A percentile compares a stretch with the other conserved stretches of the same genome.
phyloP scores from a whole-genome alignment of 257 asterid genomes.

The Vinca minor region DNA sequence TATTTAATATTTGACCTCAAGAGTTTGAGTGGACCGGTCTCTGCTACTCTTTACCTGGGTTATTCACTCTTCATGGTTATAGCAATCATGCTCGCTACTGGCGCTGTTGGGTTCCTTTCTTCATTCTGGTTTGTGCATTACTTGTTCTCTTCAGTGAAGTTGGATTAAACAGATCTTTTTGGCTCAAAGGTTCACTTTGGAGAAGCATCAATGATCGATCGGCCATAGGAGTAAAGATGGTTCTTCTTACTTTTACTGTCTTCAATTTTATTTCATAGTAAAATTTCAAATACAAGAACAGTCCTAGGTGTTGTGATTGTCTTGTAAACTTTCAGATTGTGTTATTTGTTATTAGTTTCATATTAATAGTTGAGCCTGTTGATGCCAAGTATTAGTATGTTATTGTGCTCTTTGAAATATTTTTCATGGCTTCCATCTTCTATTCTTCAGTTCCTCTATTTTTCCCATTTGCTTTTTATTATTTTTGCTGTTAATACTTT shows the following conservation, averaged over 20 bases:
- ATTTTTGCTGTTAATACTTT: background rate
- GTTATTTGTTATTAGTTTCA: background rate
- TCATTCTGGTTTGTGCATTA: slow-evolving; percentile 89
- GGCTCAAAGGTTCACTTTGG: slow-evolving; percentile 6
- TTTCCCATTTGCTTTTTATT: background rate
- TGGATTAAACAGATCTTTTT: slow-evolving; percentile 36
- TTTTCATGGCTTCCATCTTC: background rate
- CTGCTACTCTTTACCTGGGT: slow-evolving; percentile 78
- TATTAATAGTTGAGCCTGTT: slow-evolving; percentile 7
- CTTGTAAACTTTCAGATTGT: background rate
- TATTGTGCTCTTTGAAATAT: background rate
- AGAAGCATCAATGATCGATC: slow-evolving; percentile 10
- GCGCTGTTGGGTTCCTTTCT: slow-evolving; percentile 74
- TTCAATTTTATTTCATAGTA: slow-evolving; percentile 12
- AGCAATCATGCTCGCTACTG: slow-evolving; percentile 85
- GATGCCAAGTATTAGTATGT: background rate
- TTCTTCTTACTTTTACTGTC: slow-evolving; percentile 19
- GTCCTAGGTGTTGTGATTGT: background rate
- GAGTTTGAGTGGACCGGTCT: slow-evolving; percentile 78
- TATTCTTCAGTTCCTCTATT: background rate
- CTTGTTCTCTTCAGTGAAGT: slow-evolving; percentile 82
- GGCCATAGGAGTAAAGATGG: slow-evolving; percentile 13
- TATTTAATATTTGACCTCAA: slow-evolving; percentile 68
- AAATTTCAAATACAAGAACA: slow-evolving; percentile 17
- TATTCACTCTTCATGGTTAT: slow-evolving; percentile 75